Evolutionary conservation across 129 eudicot species (phyloP).

Genomic region (Flaveria ramosissima): DNA sequence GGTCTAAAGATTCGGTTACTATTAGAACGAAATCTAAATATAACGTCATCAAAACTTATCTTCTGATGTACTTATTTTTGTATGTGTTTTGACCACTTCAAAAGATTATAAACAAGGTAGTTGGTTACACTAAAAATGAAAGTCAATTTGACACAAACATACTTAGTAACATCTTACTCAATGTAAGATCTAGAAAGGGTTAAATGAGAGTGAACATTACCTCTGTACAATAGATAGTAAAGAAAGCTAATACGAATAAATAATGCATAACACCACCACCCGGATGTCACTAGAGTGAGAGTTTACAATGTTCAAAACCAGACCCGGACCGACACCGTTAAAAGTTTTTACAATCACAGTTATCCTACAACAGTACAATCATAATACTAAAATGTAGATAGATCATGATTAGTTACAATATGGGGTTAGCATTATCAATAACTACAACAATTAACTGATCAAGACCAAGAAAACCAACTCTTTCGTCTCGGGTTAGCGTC

Average conservation of each 20-base stretch:
- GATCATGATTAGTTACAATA: conserved; percentile 22
- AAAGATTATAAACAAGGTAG: neutral
- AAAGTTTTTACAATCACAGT: conserved; percentile 15
- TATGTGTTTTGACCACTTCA: no score
- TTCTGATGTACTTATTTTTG: no score
- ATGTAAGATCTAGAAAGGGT: no score
- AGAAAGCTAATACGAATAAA: no score
- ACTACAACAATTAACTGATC: conserved; percentile 29
- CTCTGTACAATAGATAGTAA: no score
- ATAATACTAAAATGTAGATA: neutral
- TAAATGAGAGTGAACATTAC: no score
- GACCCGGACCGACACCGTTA: neutral
- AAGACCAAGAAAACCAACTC: conserved; percentile 65
- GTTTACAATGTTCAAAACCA: neutral
- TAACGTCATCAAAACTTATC: no score
- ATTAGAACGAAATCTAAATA: no score
- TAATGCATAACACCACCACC: neutral
- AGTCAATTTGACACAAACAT: no score
- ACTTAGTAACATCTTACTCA: no score
- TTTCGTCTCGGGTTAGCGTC: conserved; percentile 29
- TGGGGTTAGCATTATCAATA: conserved; percentile 18
- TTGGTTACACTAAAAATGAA: neutral
- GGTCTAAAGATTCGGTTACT: no score
- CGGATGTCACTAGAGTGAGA: neutral
- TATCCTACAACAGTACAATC: conserved; percentile 9